Base-by-base conservation (phyloP, 2,329 filamentous ascomycete genomes). In the Coccinonectria pachysandricola region DNA sequence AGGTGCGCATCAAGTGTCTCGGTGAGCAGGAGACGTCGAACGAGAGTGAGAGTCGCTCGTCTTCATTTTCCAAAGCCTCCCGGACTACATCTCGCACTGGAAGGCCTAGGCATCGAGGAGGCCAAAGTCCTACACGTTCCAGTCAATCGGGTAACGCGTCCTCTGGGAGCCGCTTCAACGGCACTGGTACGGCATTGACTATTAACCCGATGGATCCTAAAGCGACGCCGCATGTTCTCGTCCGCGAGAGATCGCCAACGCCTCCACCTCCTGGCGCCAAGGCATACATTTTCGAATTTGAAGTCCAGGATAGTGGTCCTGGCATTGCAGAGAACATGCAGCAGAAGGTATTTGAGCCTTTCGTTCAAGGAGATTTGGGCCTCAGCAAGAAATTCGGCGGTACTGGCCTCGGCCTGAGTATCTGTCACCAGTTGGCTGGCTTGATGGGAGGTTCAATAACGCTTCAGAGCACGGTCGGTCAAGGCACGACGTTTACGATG, bases 341-440 rank as follows among this genome's bases (percentile, higher is more conserved):
- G 42, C 65, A 82, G 30, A 78, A 78, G 40, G 84, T 95, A 7
- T 95, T 95, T 49, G 87, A 94, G 51, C 87, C 87, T 1, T 95
- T 95, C 47, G 82, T 94, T 0, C 87, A 95, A 53, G 87, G 82
- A n/a, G 86, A 94, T 48, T 60, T 91, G 2, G 82, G 85, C 1
- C 59, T 95, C 10, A 92, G 81, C 59, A 92, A 85, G 53, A 91
- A 91, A 46, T 92, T 79, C 48, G 85, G 85, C 11, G 87, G 87
- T 10, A 94, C 87, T 1, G 87, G 87, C 4, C 61, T 94, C 2
- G 87, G 87, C 2, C 54, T 95, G 28, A 88, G 81, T 46, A 95
- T 95, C 43, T 93, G 85, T 55, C 79, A 83, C 12, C 87, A 95
- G 50, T 62, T 95, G 19, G 82, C 85, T 3, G 73, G 64, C 10